Percentiles rank a stretch among this genome's conserved stretches.
These are phyloP conservation scores for Kuraishia hungarica DNA, from an alignment of 805 yeast genomes.

Conservation along the genomic window DNA sequence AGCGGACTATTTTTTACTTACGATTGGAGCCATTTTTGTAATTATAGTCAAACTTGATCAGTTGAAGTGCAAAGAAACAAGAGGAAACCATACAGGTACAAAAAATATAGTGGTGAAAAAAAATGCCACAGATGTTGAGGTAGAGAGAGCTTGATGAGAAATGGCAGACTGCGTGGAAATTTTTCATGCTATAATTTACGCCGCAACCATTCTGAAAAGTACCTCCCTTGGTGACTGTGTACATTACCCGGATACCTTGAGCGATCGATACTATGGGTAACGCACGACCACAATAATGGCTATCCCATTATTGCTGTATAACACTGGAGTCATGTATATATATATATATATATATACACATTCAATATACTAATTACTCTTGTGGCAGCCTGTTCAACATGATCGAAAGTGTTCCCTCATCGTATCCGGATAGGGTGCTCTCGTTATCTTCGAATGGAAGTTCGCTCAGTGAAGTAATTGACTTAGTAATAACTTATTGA, in stretches of 20 bases:
- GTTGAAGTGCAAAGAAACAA: neutral
- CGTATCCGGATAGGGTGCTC: too few species aligned
- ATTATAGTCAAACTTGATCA: neutral
- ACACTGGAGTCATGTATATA: too few species aligned
- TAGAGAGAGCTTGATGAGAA: neutral
- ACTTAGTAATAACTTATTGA: neutral
- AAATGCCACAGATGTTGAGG: neutral
- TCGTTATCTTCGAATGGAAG: too few species aligned
- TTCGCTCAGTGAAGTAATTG: too few species aligned
- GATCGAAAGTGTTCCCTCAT: too few species aligned
- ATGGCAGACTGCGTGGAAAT: neutral
- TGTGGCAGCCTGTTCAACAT: too few species aligned
- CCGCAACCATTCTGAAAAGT: neutral
- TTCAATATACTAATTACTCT: too few species aligned
- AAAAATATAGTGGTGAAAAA: neutral
- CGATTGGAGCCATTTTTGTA: conserved; percentile 82
- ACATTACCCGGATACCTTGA: neutral
- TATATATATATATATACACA: too few species aligned
- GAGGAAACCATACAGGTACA: neutral
- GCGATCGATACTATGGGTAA: neutral
- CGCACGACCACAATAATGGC: neutral
- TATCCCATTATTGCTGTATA: too few species aligned
- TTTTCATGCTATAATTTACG: neutral
- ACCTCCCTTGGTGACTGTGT: neutral
- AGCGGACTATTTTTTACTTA: conserved; percentile 35